These are phyloP conservation scores for Dactylellina cionopaga DNA, from an alignment of 2,329 filamentous ascomycete genomes.

Conservation along the genomic window DNA sequence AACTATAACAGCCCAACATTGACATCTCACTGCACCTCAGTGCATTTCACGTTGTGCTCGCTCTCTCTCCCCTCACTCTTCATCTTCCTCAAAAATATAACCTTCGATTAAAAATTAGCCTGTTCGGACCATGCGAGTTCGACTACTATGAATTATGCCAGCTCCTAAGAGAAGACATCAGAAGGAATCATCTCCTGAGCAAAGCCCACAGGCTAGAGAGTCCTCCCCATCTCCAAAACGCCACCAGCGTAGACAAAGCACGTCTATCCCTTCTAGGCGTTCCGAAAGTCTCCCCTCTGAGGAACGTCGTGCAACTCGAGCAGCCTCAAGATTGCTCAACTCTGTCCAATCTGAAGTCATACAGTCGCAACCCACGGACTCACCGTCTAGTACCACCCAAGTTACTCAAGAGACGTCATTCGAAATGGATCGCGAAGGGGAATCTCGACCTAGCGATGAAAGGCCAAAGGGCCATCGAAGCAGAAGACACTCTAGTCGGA, in stretches of 20 bases:
- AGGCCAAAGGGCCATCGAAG: neutral
- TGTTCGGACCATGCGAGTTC: slow-evolving; percentile 7
- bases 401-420: slow-evolving; percentile 16
- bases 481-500: neutral
- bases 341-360: neutral
- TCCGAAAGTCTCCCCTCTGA: neutral
- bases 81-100: neutral
- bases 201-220: neutral
- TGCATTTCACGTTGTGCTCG: neutral
- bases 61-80: neutral
- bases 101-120: neutral
- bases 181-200: slow-evolving; percentile 23
- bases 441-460: neutral
- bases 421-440: neutral
- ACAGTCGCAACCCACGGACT: neutral
- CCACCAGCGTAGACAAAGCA: slow-evolving; percentile 1
- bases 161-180: slow-evolving; percentile 34
- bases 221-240: slow-evolving; percentile 34
- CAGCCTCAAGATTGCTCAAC: neutral
- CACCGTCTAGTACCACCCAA: neutral
- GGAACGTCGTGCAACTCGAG: neutral
- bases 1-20: too few relatives aligned
- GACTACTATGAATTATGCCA: slow-evolving; percentile 21
- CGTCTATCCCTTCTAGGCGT: neutral
- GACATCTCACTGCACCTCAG: too few relatives aligned